Evolutionary conservation across 176 grass and related monocot species (phyloP).

Genomic region (Leersia perrieri): DNA sequence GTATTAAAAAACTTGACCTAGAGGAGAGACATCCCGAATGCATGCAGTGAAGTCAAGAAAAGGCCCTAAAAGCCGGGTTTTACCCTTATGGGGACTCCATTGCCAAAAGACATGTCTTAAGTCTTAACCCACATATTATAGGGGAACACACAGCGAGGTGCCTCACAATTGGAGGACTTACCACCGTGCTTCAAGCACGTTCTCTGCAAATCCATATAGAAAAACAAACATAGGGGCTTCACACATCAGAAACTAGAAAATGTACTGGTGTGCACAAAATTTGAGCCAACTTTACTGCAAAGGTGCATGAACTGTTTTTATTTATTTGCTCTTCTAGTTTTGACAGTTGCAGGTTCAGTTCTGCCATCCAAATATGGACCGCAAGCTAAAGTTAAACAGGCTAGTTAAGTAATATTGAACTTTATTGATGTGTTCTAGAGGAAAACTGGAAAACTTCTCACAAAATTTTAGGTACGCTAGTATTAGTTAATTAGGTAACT

Average conservation of each 20-base stretch:
- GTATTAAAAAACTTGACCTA: too few relatives aligned
- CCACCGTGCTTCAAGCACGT: too few relatives aligned
- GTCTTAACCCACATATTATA: too few relatives aligned
- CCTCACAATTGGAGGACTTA: too few relatives aligned
- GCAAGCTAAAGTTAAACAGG: background rate
- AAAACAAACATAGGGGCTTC: background rate
- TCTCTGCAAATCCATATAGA: background rate
- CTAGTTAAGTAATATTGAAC: constrained; percentile 8
- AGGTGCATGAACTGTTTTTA: background rate
- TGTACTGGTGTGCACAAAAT: background rate
- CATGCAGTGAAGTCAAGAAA: too few relatives aligned
- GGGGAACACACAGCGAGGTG: too few relatives aligned
- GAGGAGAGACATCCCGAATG: too few relatives aligned
- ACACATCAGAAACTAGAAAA: constrained; percentile 6
- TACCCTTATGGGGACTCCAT: too few relatives aligned
- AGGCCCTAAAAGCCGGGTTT: too few relatives aligned
- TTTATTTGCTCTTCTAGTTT: constrained; percentile 1
- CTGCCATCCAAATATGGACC: background rate
- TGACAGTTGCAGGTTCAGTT: background rate
- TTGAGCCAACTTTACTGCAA: background rate
- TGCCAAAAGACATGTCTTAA: too few relatives aligned
- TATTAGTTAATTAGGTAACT: background rate
- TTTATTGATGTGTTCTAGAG: background rate
- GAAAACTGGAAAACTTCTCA: too few relatives aligned
- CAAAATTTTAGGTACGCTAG: too few relatives aligned